These are phyloP conservation scores for Aspergillus proliferans DNA, from an alignment of 2,329 filamentous ascomycete genomes.

Conservation along the genomic window DNA sequence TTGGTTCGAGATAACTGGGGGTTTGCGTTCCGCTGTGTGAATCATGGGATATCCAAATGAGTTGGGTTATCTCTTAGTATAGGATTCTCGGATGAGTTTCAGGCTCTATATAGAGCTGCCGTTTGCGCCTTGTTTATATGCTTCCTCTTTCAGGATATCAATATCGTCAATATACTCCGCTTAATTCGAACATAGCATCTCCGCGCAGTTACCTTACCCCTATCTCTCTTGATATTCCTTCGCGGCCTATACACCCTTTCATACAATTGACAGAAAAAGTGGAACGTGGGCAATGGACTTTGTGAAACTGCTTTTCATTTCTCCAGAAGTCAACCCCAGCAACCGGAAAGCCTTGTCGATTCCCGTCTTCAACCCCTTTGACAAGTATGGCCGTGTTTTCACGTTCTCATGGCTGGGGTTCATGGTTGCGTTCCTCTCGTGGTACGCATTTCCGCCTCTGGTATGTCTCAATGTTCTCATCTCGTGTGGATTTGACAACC, in stretches of 20 bases:
- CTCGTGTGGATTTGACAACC: neutral
- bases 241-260: neutral
- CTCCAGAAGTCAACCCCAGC: conserved; percentile 73
- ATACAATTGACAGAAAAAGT: neutral
- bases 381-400: conserved; percentile 79
- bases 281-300: conserved; percentile 13
- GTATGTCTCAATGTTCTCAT: conserved; percentile 42
- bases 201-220: neutral
- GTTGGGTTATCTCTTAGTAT: neutral
- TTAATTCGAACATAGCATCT: neutral
- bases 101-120: neutral
- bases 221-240: neutral
- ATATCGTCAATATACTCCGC: too few relatives aligned
- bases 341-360: conserved; percentile 77
- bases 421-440: conserved; percentile 82
- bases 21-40: neutral
- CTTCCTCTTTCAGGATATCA: too few relatives aligned
- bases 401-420: conserved; percentile 86
- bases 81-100: neutral
- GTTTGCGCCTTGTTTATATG: too few relatives aligned
- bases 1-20: neutral
- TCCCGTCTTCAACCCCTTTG: conserved; percentile 68
- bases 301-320: conserved; percentile 27
- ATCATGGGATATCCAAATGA: neutral
- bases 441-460: conserved; percentile 82